Conservation (phyloP, 257 asterid genomes). For the Voacanga thouarsii region DNA sequence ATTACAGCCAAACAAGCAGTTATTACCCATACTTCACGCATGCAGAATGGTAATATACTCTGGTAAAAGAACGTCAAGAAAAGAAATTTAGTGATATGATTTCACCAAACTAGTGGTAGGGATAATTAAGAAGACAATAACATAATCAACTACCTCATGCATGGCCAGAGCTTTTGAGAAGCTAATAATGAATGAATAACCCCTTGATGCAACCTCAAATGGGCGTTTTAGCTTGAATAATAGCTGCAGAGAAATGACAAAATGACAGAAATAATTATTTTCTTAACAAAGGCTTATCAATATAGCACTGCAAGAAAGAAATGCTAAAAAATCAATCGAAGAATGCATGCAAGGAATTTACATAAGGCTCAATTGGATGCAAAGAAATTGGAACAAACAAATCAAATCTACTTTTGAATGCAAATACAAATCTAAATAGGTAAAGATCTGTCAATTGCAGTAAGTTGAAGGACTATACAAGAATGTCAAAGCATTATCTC, state of each 20-base stretch:
- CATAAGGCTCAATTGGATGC: not conserved
- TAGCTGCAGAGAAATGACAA: conserved; percentile 50
- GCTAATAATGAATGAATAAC: conserved; percentile 93
- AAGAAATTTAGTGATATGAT: conserved; percentile 8
- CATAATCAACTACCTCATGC: conserved; percentile 66
- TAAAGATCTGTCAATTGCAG: not conserved
- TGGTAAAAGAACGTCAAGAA: conserved; percentile 33
- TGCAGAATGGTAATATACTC: conserved; percentile 83
- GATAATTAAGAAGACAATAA: conserved; percentile 19
- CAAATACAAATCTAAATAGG: not conserved
- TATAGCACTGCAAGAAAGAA: not conserved
- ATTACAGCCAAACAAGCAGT: conserved; percentile 87
- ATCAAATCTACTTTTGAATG: not conserved
- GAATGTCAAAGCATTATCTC: not conserved
- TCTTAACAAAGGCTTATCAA: conserved; percentile 7
- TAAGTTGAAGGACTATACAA: not conserved
- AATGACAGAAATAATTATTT: conserved; percentile 21
- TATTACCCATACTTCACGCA: conserved; percentile 98
- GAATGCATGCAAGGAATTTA: not conserved
- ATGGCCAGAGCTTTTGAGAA: conserved; percentile 79
- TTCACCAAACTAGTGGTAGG: conserved; percentile 14
- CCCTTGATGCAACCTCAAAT: conserved; percentile 94
- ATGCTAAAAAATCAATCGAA: not conserved
- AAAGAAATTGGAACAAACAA: not conserved
- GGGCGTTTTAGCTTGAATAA: conserved; percentile 87